Conservation (phyloP, 1,284 basidiomycete species). For the Cystobasidium sp. region DNA sequence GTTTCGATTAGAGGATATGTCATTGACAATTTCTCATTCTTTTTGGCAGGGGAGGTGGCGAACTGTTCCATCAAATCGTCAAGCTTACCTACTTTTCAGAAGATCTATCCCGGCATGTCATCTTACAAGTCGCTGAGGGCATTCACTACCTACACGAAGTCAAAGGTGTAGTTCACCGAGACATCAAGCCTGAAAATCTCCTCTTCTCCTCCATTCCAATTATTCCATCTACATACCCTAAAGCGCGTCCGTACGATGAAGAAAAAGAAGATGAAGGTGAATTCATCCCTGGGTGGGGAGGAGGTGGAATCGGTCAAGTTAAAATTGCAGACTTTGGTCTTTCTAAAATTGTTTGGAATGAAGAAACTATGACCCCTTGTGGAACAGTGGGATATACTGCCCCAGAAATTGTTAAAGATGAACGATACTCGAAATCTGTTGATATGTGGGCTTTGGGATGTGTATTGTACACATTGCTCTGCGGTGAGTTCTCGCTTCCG, state of each 20-base stretch:
- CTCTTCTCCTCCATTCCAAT: constrained; percentile 94
- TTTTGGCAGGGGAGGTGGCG: constrained; percentile 97
- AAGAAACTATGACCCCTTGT: constrained; percentile 98
- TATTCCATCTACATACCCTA: constrained; percentile 77
- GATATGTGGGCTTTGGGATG: constrained; percentile 99
- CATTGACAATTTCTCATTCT: constrained; percentile 36
- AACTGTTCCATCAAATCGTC: constrained; percentile 99
- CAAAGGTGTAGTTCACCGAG: constrained; percentile 92
- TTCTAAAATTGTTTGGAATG: constrained; percentile 98
- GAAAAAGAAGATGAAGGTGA: constrained; percentile 99
- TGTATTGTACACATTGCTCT: constrained; percentile 97
- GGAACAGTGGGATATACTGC: constrained; percentile 99
- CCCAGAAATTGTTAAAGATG: constrained; percentile 99
- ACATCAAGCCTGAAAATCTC: constrained; percentile 97
- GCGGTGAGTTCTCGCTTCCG: constrained; percentile 75
- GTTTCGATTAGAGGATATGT: constrained; percentile 12
- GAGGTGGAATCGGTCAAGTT: constrained; percentile 95
- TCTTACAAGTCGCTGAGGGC: constrained; percentile 93
- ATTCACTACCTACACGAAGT: constrained; percentile 97
- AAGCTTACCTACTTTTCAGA: constrained; percentile 99
- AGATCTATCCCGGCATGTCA: constrained; percentile 90
- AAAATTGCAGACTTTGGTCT: constrained; percentile 99
- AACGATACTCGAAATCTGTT: constrained; percentile 96
- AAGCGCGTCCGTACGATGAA: constrained; percentile 89
- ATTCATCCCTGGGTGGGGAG: constrained; percentile 86